Conservation (phyloP, 2,329 filamentous ascomycete genomes). For the Neocatenulostroma microsporum region DNA sequence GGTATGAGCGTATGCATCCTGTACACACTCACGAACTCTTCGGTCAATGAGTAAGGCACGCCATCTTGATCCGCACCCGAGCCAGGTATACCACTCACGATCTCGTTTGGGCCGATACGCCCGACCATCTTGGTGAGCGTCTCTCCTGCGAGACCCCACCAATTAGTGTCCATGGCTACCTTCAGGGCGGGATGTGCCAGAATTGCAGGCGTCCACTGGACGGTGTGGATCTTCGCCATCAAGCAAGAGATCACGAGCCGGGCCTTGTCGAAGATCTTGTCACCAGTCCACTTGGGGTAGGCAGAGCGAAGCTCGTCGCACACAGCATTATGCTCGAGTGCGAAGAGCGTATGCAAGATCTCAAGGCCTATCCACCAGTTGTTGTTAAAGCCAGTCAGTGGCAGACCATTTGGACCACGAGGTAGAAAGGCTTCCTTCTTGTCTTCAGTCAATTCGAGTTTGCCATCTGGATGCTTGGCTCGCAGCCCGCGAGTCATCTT, state of each 20-base stretch:
- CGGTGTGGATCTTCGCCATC: slow-evolving; percentile 45
- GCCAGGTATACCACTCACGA: slow-evolving; percentile 35
- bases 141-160: slow-evolving; percentile 41
- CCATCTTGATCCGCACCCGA: slow-evolving; percentile 33
- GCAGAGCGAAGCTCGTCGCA: slow-evolving; percentile 32
- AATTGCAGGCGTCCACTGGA: slow-evolving; percentile 45
- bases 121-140: slow-evolving; percentile 36
- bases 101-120: slow-evolving; percentile 34
- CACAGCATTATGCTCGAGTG: slow-evolving; percentile 41
- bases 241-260: slow-evolving; percentile 40
- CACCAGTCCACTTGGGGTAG: slow-evolving; percentile 33
- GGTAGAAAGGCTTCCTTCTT: slow-evolving; percentile 34
- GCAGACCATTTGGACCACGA: slow-evolving; percentile 32
- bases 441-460: slow-evolving; percentile 31
- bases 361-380: slow-evolving; percentile 45
- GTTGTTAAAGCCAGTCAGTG: slow-evolving; percentile 36
- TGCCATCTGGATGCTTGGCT: slow-evolving; percentile 31
- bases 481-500: slow-evolving; percentile 31
- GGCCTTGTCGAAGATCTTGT: slow-evolving; percentile 40
- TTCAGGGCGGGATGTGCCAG: slow-evolving; percentile 38
- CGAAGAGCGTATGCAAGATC: slow-evolving; percentile 41
- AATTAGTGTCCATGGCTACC: slow-evolving; percentile 40
- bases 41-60: slow-evolving; percentile 36
- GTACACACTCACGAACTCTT: slow-evolving; percentile 41
- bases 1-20: slow-evolving; percentile 36